Evolutionary conservation across 179 eudicot species (phyloP), one percentile per base, ranked within the genome.

Genomic region (Nepenthes alata): DNA sequence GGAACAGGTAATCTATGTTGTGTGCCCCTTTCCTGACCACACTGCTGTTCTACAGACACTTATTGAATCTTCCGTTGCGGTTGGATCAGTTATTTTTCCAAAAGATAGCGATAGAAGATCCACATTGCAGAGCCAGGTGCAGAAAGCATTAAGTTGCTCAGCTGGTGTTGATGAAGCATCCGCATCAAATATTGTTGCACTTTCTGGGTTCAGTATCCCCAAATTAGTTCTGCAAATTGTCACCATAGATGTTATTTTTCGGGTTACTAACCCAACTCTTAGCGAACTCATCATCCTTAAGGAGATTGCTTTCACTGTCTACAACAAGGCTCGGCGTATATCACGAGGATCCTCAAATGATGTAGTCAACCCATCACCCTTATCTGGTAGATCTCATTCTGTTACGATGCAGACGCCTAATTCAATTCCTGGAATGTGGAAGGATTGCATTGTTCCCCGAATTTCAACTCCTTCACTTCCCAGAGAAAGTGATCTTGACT

Each of bases 1-100:
- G 70, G 73, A 47, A 65, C 83, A 93, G 98, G 97, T 93, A 57
- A 78, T 93, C 64, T 93, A 93, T 79, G 84, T 93, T 55, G 97
- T 93, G 37, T 93, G 98, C 70, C 98, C 98, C 60, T 93, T 93
- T 69, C 95, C 98, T 14, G 97, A 93, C 67, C 94, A 91, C 39
- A 65, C 65, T 70, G 87, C 98, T 58, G 81, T 87, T 74, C 83
- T 93, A 55, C 86, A 75, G 70, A 93, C 98, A 35, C 74, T 93
- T 50, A 75, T 90, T 51, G 97, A 93, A 68, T 78, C 98, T 48
- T 85, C 90, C 41, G 73, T 80, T 72, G 82, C 95, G 58, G 39
- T 93, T 71, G 84, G 97, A 59, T 89, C 98, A 55, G 61, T 69
- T 35, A 56, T 85, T 61, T 76, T 74, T 44, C 82, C 98, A 45